These are phyloP conservation scores for Sphagnum fallax DNA, from an alignment of 228 moss, liverwort and hornwort species.

Conservation along the genomic window DNA sequence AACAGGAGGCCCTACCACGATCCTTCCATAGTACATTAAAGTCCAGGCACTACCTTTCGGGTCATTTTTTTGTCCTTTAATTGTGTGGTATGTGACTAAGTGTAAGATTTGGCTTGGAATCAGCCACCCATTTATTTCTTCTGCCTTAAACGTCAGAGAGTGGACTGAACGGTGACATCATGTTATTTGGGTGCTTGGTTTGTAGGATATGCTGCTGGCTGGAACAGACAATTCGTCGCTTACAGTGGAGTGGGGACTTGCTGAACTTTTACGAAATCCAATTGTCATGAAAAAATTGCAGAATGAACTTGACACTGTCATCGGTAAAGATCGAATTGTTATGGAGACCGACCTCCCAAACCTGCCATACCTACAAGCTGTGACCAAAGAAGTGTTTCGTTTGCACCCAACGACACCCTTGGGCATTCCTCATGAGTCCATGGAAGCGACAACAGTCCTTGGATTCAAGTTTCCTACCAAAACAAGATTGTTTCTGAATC, in stretches of 20 bases:
- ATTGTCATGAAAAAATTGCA: not conserved
- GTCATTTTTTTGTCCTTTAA: too few relatives aligned
- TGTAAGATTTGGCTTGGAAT: not conserved
- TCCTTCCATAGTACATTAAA: too few relatives aligned
- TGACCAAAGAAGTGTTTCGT: not conserved
- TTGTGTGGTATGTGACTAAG: not conserved
- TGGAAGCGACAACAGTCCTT: not conserved
- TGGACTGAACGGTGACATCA: not conserved
- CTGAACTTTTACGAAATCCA: not conserved
- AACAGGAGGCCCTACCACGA: too few relatives aligned
- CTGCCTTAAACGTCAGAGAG: too few relatives aligned
- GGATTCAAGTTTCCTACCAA: not conserved
- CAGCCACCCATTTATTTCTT: not conserved
- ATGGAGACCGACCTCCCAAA: not conserved
- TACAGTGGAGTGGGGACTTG: not conserved
- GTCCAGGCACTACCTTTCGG: too few relatives aligned
- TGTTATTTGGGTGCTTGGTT: not conserved
- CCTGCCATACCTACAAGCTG: not conserved
- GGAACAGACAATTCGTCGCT: not conserved
- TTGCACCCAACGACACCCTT: not conserved
- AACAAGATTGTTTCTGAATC: not conserved
- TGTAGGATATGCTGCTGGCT: not conserved
- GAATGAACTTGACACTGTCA: not conserved
- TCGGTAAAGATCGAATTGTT: not conserved
- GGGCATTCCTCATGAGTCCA: not conserved